Percentiles rank a stretch among this genome's conserved stretches.
Conservation (phyloP, 2,329 filamentous ascomycete species). For the Xylariaceae sp. region DNA sequence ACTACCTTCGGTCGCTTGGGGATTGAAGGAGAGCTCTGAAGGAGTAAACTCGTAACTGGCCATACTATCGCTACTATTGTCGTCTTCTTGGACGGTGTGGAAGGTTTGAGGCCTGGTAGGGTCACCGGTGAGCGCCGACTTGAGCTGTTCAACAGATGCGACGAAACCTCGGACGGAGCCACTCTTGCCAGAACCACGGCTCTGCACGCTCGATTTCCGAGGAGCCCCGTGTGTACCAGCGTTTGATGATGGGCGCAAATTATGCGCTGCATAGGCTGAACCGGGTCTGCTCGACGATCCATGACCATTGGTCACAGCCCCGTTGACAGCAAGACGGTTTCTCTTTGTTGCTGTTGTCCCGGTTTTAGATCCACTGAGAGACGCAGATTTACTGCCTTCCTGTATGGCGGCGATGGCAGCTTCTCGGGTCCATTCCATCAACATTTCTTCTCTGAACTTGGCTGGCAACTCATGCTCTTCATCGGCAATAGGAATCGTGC, state of each 20-base stretch:
- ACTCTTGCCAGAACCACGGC: constrained; percentile 53
- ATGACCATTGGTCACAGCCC: constrained; percentile 49
- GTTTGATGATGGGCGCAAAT: constrained; percentile 57
- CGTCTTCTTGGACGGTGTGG: constrained; percentile 48
- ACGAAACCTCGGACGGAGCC: constrained; percentile 57
- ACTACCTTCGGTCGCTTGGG: constrained; percentile 42
- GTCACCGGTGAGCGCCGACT: constrained; percentile 64
- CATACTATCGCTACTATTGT: constrained; percentile 70
- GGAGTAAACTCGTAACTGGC: constrained; percentile 72
- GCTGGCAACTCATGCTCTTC: constrained; percentile 66
- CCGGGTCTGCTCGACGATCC: constrained; percentile 47
- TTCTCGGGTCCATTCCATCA: constrained; percentile 81
- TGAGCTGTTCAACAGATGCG: constrained; percentile 69
- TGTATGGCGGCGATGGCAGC: constrained; percentile 71
- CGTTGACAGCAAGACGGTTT: constrained; percentile 66
- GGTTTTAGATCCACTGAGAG: constrained; percentile 75
- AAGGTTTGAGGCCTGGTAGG: constrained; percentile 49
- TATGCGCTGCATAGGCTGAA: constrained; percentile 59
- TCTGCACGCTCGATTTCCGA: constrained; percentile 61
- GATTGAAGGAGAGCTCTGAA: constrained; percentile 71
- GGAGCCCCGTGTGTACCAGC: constrained; percentile 46
- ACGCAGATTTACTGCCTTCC: constrained; percentile 73
- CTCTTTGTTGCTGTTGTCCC: constrained; percentile 62
- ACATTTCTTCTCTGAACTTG: constrained; percentile 75
- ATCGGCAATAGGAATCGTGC: constrained; percentile 47